A percentile compares a stretch with the other conserved stretches of the same genome.
These are phyloP conservation scores for Xylaria sp. DNA, from an alignment of 2,329 filamentous ascomycete species.

Conservation along the genomic window DNA sequence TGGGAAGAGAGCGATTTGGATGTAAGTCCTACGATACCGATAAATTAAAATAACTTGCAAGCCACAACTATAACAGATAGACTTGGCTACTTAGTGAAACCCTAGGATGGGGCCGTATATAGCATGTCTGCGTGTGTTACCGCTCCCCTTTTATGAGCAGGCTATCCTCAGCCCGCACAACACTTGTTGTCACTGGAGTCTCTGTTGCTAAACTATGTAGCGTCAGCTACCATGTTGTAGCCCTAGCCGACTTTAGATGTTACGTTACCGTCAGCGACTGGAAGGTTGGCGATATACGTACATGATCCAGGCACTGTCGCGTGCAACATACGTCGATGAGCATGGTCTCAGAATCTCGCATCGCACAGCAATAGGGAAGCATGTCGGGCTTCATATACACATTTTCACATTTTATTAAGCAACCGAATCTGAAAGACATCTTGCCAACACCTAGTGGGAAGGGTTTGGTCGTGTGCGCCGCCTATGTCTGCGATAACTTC, in stretches of 20 bases:
- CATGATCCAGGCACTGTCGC: background rate
- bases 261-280: background rate
- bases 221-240: background rate
- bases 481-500: background rate
- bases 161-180: background rate
- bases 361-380: background rate
- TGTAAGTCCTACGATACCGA: no score
- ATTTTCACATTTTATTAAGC: background rate
- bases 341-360: background rate
- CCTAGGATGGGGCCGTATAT: background rate
- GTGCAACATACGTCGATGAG: background rate
- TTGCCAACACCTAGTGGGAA: background rate
- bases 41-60: no score
- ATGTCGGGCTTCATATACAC: background rate
- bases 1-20: no score
- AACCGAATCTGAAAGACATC: background rate
- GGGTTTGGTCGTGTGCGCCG: background rate
- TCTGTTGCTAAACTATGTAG: background rate
- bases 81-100: no score
- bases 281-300: background rate
- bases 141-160: background rate
- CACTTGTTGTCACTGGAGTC: background rate
- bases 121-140: background rate
- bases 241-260: background rate
- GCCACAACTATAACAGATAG: no score